Conservation (phyloP, 2,329 filamentous ascomycete species). For the Biscogniauxia marginata region DNA sequence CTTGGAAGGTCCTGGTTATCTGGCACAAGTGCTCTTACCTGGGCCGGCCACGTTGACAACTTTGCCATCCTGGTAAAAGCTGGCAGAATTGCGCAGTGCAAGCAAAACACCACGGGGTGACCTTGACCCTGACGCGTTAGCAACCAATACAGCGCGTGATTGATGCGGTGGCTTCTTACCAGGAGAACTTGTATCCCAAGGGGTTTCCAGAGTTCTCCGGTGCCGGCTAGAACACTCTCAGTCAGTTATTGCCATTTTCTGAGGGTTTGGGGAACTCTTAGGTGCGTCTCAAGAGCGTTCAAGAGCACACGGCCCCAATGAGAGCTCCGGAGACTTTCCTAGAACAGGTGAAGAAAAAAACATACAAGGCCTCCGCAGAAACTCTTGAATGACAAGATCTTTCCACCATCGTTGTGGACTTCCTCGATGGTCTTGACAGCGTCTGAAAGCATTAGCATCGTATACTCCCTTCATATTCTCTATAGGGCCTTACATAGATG, state of each 20-base stretch:
- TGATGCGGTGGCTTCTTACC: slow-evolving; percentile 31
- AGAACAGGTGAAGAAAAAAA: slow-evolving; percentile 22
- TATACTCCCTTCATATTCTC: background rate
- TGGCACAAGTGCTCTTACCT: slow-evolving; percentile 3
- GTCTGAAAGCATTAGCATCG: slow-evolving; percentile 34
- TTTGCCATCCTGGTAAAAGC: slow-evolving; percentile 77
- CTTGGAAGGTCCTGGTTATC: no score
- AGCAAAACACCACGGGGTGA: slow-evolving; percentile 77
- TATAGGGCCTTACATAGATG: slow-evolving; percentile 43
- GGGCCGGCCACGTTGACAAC: slow-evolving; percentile 56
- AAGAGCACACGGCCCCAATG: no score
- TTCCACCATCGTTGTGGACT: slow-evolving; percentile 84
- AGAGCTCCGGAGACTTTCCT: no score
- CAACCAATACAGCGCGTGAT: background rate
- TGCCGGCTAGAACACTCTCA: background rate
- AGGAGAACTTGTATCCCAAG: slow-evolving; percentile 90
- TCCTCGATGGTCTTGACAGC: slow-evolving; percentile 85
- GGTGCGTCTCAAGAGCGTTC: background rate
- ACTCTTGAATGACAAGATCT: slow-evolving; percentile 76
- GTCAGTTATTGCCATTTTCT: background rate
- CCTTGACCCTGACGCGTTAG: slow-evolving; percentile 31
- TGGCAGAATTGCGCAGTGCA: slow-evolving; percentile 82
- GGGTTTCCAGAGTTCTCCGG: slow-evolving; percentile 78
- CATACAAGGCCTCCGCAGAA: slow-evolving; percentile 76
- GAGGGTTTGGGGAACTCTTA: background rate